phyloP scores from a whole-genome alignment of 805 yeast species.

The Jamesozyma spencerorum region DNA sequence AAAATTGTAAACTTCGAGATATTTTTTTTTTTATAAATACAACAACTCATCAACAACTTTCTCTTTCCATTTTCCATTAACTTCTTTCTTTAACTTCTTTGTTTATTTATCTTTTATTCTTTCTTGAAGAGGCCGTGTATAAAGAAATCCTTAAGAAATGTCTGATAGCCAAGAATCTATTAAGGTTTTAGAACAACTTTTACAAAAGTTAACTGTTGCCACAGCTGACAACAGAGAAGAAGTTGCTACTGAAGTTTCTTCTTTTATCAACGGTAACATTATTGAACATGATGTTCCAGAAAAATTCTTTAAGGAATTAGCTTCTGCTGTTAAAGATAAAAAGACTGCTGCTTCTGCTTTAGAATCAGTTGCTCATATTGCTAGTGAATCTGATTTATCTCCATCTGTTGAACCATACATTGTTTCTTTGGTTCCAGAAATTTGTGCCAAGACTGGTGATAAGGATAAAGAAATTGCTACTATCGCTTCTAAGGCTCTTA shows the following conservation, averaged over 20 bases:
- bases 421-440: slow-evolving; percentile 62
- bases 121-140: slow-evolving; percentile 8
- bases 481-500: slow-evolving; percentile 66
- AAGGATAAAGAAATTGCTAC: slow-evolving; percentile 69
- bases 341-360: slow-evolving; percentile 76
- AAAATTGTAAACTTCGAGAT: background rate
- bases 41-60: slow-evolving; percentile 2
- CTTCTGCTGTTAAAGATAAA: slow-evolving; percentile 69
- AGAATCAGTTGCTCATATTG: slow-evolving; percentile 76
- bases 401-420: slow-evolving; percentile 95
- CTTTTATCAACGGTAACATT: slow-evolving; percentile 92
- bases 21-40: slow-evolving; percentile 4
- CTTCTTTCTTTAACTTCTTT: slow-evolving; percentile 2
- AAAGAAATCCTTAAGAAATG: slow-evolving; percentile 24
- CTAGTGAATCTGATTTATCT: slow-evolving; percentile 64
- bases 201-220: slow-evolving; percentile 87
- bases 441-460: slow-evolving; percentile 81
- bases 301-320: slow-evolving; percentile 71
- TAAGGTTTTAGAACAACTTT: slow-evolving; percentile 85
- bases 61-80: background rate
- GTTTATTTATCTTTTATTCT: slow-evolving; percentile 1
- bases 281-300: slow-evolving; percentile 97
- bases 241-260: slow-evolving; percentile 83
- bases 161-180: slow-evolving; percentile 42
- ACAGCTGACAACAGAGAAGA: slow-evolving; percentile 69